A percentile compares a stretch with the other conserved stretches of the same genome.
Evolutionary conservation across 2,329 filamentous ascomycete species (phyloP).

Genomic region (Apiospora hydei): DNA sequence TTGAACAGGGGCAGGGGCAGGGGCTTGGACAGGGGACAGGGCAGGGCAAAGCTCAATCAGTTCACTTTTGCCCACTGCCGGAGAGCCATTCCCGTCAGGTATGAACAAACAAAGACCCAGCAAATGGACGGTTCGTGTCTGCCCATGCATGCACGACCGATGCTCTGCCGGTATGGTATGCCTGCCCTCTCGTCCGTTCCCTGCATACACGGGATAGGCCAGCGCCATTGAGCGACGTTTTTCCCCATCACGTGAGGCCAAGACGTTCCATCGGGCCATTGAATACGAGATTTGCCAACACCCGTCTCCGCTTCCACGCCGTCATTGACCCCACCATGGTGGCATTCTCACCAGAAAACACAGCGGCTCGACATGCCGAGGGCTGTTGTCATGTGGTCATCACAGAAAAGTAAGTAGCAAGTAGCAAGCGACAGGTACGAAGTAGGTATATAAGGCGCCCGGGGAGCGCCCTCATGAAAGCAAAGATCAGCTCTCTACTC

Average conservation of each 20-base stretch:
- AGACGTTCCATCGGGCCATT: not conserved
- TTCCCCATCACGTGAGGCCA: constrained; percentile 10
- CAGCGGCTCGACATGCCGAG: not conserved
- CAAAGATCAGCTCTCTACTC: not conserved
- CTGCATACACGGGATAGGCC: not conserved
- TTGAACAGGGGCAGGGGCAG: not conserved
- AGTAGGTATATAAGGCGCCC: not conserved
- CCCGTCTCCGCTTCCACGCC: not conserved
- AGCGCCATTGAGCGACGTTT: not conserved
- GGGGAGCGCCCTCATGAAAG: not conserved
- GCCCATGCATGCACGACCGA: not conserved
- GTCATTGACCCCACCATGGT: not conserved
- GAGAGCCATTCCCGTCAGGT: not conserved
- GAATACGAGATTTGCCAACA: constrained; percentile 4
- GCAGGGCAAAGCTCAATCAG: not conserved
- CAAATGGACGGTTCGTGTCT: not conserved
- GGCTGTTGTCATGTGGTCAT: not conserved
- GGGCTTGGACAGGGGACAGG: not conserved
- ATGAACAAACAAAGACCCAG: not conserved
- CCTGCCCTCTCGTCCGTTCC: not conserved
- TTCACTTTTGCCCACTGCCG: no score
- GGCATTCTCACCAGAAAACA: not conserved
- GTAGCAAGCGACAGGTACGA: no score
- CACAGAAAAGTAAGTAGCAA: not conserved
- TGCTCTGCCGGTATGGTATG: not conserved